Conservation (phyloP, 1,139 yeast species). For the Candida sp. region DNA sequence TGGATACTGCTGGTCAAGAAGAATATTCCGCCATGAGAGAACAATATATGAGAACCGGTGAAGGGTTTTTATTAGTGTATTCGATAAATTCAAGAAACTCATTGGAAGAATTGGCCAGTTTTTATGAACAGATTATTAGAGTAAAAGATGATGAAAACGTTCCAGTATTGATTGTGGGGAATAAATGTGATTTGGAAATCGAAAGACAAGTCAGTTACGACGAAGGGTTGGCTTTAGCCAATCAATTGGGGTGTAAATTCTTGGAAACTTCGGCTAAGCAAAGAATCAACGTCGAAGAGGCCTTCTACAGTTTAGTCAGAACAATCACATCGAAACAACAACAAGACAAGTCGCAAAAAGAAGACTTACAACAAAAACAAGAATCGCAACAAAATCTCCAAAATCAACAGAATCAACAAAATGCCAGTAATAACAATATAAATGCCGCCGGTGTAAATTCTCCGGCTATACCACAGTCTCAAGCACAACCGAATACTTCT, state of each 20-base stretch:
- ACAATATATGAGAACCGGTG: slow-evolving; percentile 90
- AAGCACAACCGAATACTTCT: slow-evolving; percentile 4
- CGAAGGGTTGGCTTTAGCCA: slow-evolving; percentile 79
- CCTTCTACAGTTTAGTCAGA: slow-evolving; percentile 75
- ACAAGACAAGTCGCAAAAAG: slow-evolving; percentile 2
- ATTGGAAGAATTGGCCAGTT: slow-evolving; percentile 72
- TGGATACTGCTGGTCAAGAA: slow-evolving; percentile 99
- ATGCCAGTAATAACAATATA: neutral
- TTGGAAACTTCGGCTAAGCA: slow-evolving; percentile 94
- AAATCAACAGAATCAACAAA: slow-evolving; percentile 4
- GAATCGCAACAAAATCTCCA: slow-evolving; percentile 6
- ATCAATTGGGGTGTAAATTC: slow-evolving; percentile 72
- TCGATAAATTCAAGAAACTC: slow-evolving; percentile 80
- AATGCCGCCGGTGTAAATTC: neutral
- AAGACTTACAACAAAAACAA: slow-evolving; percentile 3
- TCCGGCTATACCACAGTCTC: too few relatives aligned
- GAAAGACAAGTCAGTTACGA: slow-evolving; percentile 82
- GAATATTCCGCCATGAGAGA: slow-evolving; percentile 97
- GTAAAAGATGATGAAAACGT: slow-evolving; percentile 79
- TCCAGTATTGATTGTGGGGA: slow-evolving; percentile 74
- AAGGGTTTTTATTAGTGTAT: slow-evolving; percentile 83
- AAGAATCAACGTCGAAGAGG: slow-evolving; percentile 90
- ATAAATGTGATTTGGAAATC: slow-evolving; percentile 55
- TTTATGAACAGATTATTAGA: slow-evolving; percentile 79
- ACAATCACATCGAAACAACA: slow-evolving; percentile 29